These are phyloP conservation scores for Fusarium citri DNA, from an alignment of 2,329 filamentous ascomycete species.

Conservation along the genomic window DNA sequence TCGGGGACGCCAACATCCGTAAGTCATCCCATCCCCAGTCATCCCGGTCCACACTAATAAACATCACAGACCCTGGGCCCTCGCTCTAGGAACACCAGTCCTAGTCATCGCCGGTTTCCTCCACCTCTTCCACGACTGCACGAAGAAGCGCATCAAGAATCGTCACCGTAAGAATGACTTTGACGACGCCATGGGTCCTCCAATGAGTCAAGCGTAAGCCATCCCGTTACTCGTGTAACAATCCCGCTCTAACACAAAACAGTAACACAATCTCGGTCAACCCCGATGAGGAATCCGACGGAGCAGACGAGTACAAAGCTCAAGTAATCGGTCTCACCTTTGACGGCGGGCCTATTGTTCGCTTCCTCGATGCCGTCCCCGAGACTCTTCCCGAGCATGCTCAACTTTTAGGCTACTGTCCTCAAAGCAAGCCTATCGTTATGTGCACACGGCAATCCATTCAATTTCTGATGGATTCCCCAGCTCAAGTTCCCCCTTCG, in stretches of 20 bases:
- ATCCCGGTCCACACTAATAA: background rate
- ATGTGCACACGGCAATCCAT: conserved; percentile 53
- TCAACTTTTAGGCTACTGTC: conserved; percentile 53
- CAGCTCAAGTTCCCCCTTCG: conserved; percentile 13
- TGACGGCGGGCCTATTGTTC: conserved; percentile 60
- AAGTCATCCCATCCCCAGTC: conserved; percentile 41
- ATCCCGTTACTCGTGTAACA: background rate
- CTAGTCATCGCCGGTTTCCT: conserved; percentile 67
- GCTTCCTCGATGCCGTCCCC: conserved; percentile 53
- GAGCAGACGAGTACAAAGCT: conserved; percentile 45
- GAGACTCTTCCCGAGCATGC: conserved; percentile 49
- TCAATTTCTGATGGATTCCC: conserved; percentile 47
- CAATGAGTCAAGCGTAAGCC: conserved; percentile 59
- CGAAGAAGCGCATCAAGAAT: conserved; percentile 51
- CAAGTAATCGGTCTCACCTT: conserved; percentile 60
- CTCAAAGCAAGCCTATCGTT: conserved; percentile 53
- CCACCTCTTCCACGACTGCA: conserved; percentile 59
- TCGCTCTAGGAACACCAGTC: conserved; percentile 70
- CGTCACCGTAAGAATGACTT: conserved; percentile 39
- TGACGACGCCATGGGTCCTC: conserved; percentile 47
- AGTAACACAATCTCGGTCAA: conserved; percentile 54
- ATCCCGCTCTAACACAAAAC: conserved; percentile 34
- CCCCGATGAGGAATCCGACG: conserved; percentile 50
- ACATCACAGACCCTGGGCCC: conserved; percentile 63
- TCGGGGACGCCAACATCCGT: conserved; percentile 64